phyloP scores from a whole-genome alignment of 495 filamentous ascomycete species.

The Penicillium lagena region DNA sequence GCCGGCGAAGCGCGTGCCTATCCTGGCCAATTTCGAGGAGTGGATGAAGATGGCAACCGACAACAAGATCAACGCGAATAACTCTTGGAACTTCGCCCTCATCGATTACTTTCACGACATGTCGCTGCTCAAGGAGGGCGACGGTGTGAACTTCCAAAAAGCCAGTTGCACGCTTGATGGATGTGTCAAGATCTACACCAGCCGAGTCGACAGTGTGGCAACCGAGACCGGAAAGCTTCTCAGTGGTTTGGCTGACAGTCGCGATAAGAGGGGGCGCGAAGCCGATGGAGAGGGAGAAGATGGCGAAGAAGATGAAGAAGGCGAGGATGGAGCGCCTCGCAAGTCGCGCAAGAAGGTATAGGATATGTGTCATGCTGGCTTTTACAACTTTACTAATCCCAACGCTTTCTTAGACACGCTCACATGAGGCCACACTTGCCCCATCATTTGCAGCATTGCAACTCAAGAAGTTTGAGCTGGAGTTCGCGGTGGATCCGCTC shows the following conservation, averaged over 20 bases:
- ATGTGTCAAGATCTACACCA: constrained; percentile 99
- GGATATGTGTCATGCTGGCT: background rate
- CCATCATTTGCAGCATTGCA: constrained; percentile 81
- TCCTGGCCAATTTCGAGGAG: constrained; percentile 97
- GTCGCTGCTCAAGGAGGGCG: constrained; percentile 92
- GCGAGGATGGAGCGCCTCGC: constrained; percentile 73
- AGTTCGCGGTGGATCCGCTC: constrained; percentile 92
- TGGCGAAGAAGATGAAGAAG: constrained; percentile 71
- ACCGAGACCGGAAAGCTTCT: constrained; percentile 95
- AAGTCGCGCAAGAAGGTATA: constrained; percentile 65
- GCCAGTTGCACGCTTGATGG: constrained; percentile 97
- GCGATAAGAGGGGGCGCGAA: constrained; percentile 66
- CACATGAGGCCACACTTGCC: constrained; percentile 87
- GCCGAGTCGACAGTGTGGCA: constrained; percentile 94
- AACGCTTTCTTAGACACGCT: constrained; percentile 51
- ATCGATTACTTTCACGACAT: constrained; percentile 99
- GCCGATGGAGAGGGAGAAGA: constrained; percentile 56
- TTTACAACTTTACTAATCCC: background rate
- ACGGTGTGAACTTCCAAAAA: constrained; percentile 97
- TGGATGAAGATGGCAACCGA: constrained; percentile 99
- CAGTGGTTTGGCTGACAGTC: constrained; percentile 89
- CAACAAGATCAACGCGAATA: constrained; percentile 99
- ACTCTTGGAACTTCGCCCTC: constrained; percentile 98
- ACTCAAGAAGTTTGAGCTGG: constrained; percentile 94
- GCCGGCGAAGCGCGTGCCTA: constrained; percentile 92